Base-by-base conservation (phyloP, 163 green algal genomes). In the Scenedesmus sp. region DNA sequence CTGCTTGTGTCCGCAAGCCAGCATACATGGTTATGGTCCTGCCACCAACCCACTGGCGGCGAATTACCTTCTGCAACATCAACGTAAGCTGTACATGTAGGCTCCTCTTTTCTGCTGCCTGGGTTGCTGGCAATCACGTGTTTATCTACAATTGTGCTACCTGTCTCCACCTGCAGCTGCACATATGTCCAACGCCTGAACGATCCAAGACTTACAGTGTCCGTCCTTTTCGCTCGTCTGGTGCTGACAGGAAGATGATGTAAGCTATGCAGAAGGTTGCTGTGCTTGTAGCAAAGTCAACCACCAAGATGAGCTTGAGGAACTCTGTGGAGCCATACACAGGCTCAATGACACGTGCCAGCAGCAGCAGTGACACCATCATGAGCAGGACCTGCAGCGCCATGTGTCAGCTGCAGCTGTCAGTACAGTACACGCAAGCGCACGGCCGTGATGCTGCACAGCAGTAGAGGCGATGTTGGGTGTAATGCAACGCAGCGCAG, bases 301-400 rank as follows among this genome's bases (percentile, higher is more conserved):
- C 93, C 3, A 96, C 40, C 30, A 94, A 92, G 18, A 97, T 81
- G 72, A 97, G 96, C 61, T 96, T 96, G 0, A 98, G 88, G 51
- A 97, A 96, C 82, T 96, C 96, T 49, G 94, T 95, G 1, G 91
- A 95, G 20, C 96, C 96, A 86, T 96, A 97, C 0, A 97, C 87
- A 0, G 96, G 96, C 92, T 98, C 96, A 37, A 98, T 92, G 4
- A 97, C 81, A 0, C 94, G 94, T 0, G 94, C 94, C 16, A 97
- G 82, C 18, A 97, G 42, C 49, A 97, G 91, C 33, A 97, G 87
- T 9, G 91, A 83, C 3, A 93, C 56, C 3, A 95, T 82, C 40
- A 93, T 91, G 0, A 95, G 3, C 9, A 96, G 53, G 6, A 96
- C 93, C 95, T 97, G 94, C 85, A 86, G 43, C n/a, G 65, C 9